phyloP scores from a whole-genome alignment of 495 filamentous ascomycete species.

The Penicillium lagena region DNA sequence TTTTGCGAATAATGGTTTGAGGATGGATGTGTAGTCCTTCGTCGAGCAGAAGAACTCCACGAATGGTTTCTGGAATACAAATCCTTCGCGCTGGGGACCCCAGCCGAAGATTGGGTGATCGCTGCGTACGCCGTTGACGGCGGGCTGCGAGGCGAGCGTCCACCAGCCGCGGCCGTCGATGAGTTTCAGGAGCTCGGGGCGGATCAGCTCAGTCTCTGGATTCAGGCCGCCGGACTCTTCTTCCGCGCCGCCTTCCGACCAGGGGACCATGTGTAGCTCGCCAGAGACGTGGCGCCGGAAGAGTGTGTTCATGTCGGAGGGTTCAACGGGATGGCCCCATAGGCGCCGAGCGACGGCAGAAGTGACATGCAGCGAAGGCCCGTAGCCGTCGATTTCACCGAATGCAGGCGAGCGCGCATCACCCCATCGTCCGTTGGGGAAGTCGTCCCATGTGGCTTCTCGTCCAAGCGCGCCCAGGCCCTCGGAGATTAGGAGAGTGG shows the following conservation, averaged over 20 bases:
- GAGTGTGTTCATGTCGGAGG: conserved; percentile 64
- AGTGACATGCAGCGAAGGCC: conserved; percentile 80
- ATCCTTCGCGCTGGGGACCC: conserved; percentile 81
- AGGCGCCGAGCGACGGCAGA: conserved; percentile 68
- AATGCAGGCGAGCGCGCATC: conserved; percentile 87
- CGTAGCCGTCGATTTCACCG: conserved; percentile 92
- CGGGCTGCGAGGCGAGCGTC: conserved; percentile 95
- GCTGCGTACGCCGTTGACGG: conserved; percentile 76
- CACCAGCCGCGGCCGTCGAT: conserved; percentile 77
- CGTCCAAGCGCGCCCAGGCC: conserved; percentile 84
- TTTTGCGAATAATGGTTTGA: conserved; percentile 55
- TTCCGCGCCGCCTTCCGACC: conserved; percentile 80
- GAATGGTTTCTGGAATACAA: conserved; percentile 97
- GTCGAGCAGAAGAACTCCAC: conserved; percentile 87
- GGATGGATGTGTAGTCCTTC: conserved; percentile 53
- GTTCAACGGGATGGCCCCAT: conserved; percentile 71
- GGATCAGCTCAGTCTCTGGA: conserved; percentile 76
- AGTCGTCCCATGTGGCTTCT: conserved; percentile 98
- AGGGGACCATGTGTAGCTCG: conserved; percentile 69
- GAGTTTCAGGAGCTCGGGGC: conserved; percentile 61
- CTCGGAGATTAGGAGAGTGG: conserved; percentile 87
- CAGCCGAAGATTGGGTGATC: conserved; percentile 82
- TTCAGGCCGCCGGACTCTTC: conserved; percentile 43
- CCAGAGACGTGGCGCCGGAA: conserved; percentile 77
- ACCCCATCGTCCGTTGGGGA: conserved; percentile 94